These are phyloP conservation scores for Phytophthora podocarpi DNA, from an alignment of 352 stramenopile species.

Conservation along the genomic window DNA sequence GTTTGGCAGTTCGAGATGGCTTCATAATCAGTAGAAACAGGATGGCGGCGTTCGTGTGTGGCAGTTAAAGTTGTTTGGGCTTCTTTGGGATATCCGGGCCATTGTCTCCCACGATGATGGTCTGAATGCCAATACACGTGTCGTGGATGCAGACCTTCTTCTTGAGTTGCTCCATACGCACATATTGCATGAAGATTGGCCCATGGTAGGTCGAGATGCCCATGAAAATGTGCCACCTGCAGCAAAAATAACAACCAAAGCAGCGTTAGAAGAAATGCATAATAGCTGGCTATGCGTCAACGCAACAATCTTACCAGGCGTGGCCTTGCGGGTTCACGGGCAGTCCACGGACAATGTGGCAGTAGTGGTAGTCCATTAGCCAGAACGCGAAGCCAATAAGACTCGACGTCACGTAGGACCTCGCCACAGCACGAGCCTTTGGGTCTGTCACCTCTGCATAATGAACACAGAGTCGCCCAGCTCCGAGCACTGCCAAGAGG, in stretches of 20 bases:
- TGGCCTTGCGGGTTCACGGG: constrained; percentile 82
- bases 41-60: background rate
- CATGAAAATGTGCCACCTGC: constrained; percentile 85
- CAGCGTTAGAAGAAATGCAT: background rate
- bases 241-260: constrained; percentile 3
- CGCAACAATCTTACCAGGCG: constrained; percentile 52
- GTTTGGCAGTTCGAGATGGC: constrained; percentile 8
- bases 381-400: constrained; percentile 73
- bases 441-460: constrained; percentile 67
- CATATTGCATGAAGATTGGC: constrained; percentile 88
- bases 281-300: background rate
- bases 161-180: constrained; percentile 78
- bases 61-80: constrained; percentile 38
- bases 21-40: constrained; percentile 8
- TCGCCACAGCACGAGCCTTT: constrained; percentile 56
- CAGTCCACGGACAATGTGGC: constrained; percentile 51
- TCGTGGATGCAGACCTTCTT: constrained; percentile 60
- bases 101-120: constrained; percentile 57
- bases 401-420: constrained; percentile 63
- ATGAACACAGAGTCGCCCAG: constrained; percentile 57
- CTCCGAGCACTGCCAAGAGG: constrained; percentile 54
- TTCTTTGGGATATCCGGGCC: constrained; percentile 26
- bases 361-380: constrained; percentile 87
- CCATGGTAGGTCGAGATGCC: constrained; percentile 79
- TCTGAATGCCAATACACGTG: constrained; percentile 67